Percentiles rank a stretch among this genome's conserved stretches.
phyloP scores from a whole-genome alignment of 768 basidiomycete genomes.

The Termitomyces sp. region DNA sequence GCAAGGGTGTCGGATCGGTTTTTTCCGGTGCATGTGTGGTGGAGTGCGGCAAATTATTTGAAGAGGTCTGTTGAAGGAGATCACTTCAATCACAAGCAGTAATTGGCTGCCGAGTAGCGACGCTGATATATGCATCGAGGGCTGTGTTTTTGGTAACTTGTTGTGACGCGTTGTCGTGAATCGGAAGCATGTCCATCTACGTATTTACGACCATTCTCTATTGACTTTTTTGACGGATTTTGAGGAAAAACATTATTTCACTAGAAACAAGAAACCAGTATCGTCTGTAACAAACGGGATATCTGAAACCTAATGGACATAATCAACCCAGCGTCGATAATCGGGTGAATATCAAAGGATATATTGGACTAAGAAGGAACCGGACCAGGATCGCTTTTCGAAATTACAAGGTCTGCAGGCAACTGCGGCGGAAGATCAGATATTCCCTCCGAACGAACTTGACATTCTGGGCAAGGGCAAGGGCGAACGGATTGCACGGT shows the following conservation, averaged over 20 bases:
- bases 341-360: not conserved
- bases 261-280: not conserved
- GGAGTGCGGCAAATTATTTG: too few species aligned
- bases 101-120: too few species aligned
- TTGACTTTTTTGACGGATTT: too few species aligned
- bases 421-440: not conserved
- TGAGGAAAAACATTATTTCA: not conserved
- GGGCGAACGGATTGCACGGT: not conserved
- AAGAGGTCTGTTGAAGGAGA: too few species aligned
- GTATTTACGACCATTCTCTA: not conserved
- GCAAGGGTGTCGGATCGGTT: too few species aligned
- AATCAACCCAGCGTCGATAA: not conserved
- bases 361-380: not conserved
- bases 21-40: too few species aligned
- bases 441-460: not conserved
- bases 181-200: too few species aligned
- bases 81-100: too few species aligned
- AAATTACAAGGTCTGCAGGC: not conserved
- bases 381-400: not conserved
- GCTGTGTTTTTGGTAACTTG: too few species aligned
- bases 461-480: not conserved
- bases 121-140: too few species aligned
- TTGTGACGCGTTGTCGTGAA: too few species aligned
- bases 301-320: not conserved
- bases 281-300: not conserved